These are phyloP conservation scores for Amaranthus palmeri DNA, from an alignment of 148 eudicot genomes.

Conservation along the genomic window DNA sequence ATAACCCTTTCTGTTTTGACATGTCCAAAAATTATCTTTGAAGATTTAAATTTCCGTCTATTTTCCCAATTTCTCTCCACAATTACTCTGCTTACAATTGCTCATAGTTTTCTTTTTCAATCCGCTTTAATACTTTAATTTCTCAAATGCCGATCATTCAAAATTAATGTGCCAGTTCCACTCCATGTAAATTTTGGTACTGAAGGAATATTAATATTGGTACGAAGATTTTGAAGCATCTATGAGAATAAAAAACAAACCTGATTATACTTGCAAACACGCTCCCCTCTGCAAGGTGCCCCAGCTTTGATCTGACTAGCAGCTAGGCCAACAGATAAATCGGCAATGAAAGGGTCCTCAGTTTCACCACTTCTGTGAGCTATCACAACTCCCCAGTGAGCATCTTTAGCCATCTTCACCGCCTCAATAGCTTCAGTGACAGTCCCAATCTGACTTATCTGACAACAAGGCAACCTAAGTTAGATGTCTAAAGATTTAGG, in stretches of 20 bases:
- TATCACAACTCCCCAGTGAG: constrained; percentile 76
- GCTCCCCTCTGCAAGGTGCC: constrained; percentile 97
- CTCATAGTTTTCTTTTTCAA: no score
- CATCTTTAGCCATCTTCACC: constrained; percentile 91
- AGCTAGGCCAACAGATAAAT: constrained; percentile 81
- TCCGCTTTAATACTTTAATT: no score
- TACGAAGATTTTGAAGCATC: neutral
- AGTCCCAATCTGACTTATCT: constrained; percentile 87
- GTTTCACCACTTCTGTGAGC: constrained; percentile 95
- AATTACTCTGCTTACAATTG: no score
- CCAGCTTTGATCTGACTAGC: constrained; percentile 94
- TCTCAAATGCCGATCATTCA: no score
- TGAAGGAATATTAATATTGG: no score
- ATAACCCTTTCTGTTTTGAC: no score
- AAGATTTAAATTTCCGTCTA: no score
- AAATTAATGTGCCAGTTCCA: no score
- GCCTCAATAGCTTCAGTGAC: constrained; percentile 91
- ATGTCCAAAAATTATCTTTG: no score
- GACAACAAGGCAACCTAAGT: constrained; percentile 17
- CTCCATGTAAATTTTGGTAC: no score
- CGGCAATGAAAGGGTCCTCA: constrained; percentile 87
- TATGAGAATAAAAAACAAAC: constrained; percentile 27
- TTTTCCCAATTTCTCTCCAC: no score
- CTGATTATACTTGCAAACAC: constrained; percentile 94
- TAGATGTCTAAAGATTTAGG: neutral